These are phyloP conservation scores for Oenanthe javanica DNA, from an alignment of 140 eudicot species.

Conservation along the genomic window DNA sequence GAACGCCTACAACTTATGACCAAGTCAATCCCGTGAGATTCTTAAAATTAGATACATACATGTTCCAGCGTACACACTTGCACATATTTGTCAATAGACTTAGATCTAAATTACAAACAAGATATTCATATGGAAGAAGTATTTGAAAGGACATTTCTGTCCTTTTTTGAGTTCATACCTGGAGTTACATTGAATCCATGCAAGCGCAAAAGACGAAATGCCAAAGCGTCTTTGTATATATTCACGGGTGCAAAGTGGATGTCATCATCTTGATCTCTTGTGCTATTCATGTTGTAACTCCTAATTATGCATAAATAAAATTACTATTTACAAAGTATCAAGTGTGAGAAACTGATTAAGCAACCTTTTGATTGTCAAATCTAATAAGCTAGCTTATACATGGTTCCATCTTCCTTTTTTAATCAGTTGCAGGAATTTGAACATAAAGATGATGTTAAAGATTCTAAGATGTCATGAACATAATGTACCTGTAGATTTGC, in stretches of 20 bases:
- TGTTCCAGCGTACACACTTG: background rate
- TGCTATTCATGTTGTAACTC: slow-evolving; percentile 19
- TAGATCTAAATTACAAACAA: background rate
- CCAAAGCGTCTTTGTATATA: slow-evolving; percentile 48
- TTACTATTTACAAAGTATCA: background rate
- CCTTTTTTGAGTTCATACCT: slow-evolving; percentile 22
- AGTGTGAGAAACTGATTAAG: background rate
- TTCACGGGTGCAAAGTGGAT: slow-evolving; percentile 8
- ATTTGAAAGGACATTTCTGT: background rate
- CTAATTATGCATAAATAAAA: slow-evolving; percentile 15
- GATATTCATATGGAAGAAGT: background rate
- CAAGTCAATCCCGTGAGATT: background rate
- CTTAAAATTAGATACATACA: background rate
- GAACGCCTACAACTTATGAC: background rate
- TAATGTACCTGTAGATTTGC: slow-evolving; percentile 34
- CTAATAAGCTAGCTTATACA: too few relatives aligned
- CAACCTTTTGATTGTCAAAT: background rate
- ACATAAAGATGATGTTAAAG: background rate
- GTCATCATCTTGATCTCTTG: slow-evolving; percentile 5
- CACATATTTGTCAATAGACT: background rate
- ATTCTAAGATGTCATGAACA: background rate
- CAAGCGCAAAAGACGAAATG: slow-evolving; percentile 52
- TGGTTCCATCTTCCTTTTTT: too few relatives aligned
- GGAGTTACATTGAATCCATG: slow-evolving; percentile 41
- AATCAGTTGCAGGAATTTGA: background rate